Evolutionary conservation across 345 rosid genomes (phyloP), one percentile per base, ranked within the genome.

Genomic region (Corchorus capsularis): DNA sequence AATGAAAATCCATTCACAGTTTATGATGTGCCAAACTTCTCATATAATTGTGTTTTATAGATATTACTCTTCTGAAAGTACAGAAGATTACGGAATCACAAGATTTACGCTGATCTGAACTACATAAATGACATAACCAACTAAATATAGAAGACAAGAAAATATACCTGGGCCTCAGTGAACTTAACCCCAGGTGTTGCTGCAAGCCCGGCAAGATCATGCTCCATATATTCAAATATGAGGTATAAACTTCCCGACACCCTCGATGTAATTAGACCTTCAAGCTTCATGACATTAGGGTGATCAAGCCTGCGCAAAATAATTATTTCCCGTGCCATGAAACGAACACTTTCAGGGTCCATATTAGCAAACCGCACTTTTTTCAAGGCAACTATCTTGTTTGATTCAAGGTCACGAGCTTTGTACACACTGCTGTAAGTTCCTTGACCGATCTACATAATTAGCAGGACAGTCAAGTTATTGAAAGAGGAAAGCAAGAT

Each of bases 351-450:
- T 63, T 89, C 94, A 0, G 90, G 92, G 78, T 90, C 94, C 90
- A 82, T 86, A 77, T 86, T 87, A 71, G 91, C 92, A 81, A 90
- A 90, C 49, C 94, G 83, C 8, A 90, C 94, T 81, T 90, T 90
- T 88, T 90, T 90, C 71, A 90, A 19, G n/a, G 94, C 92, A 69
- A 90, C 94, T 72, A 89, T 37, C 69, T 87, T 86, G 47, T 85
- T 86, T 20, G 92, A 82, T 78, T 90, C 94, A 35, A 89, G 77
- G 77, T 90, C 94, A 35, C 90, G 74, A 41, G 94, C 92, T 80
- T 83, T 88, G 78, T 90, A 90, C 73, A 90, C 94, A 75, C 89
- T 89, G 80, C 94, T 90, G 74, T 90, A 90, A 22, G 94, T 90
- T 71, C 94, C 94, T 86, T 90, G 94, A 43, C 94, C 94, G 80